phyloP scores from a whole-genome alignment of 169 alveolate genomes.

The Cryptosporidium tyzzeri region DNA sequence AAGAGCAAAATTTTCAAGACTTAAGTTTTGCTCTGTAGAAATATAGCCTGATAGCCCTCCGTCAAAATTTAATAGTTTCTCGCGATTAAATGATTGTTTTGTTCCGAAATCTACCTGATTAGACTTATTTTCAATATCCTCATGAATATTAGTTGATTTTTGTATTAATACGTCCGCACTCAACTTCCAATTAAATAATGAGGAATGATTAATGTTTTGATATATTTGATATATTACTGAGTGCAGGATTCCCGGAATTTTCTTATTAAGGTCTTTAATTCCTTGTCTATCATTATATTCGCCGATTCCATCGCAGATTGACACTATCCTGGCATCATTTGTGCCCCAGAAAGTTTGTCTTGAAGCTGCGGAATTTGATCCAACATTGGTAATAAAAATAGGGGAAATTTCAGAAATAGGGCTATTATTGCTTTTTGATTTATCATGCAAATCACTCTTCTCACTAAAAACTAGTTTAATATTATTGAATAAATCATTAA shows the following conservation, averaged over 20 bases:
- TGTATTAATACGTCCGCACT: constrained; percentile 5
- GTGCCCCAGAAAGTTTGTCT: constrained; percentile 73
- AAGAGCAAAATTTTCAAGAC: neutral
- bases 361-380: constrained; percentile 40
- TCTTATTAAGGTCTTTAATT: neutral
- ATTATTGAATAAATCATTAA: constrained; percentile 47
- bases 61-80: neutral
- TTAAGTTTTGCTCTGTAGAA: neutral
- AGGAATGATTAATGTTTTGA: constrained; percentile 46
- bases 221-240: constrained; percentile 54
- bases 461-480: constrained; percentile 30
- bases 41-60: constrained; percentile 11
- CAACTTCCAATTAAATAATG: constrained; percentile 35
- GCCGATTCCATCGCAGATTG: neutral
- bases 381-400: constrained; percentile 44
- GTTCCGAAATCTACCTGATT: neutral
- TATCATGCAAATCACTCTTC: neutral
- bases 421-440: neutral
- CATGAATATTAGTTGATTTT: neutral
- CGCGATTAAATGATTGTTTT: neutral
- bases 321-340: constrained; percentile 32
- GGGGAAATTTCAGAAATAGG: neutral
- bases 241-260: constrained; percentile 63
- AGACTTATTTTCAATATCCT: neutral
- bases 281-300: neutral